Percentiles rank a stretch among this genome's conserved stretches.
Evolutionary conservation across 2,329 filamentous ascomycete species (phyloP).

Genomic region (Fusarium tanahbumbuense): DNA sequence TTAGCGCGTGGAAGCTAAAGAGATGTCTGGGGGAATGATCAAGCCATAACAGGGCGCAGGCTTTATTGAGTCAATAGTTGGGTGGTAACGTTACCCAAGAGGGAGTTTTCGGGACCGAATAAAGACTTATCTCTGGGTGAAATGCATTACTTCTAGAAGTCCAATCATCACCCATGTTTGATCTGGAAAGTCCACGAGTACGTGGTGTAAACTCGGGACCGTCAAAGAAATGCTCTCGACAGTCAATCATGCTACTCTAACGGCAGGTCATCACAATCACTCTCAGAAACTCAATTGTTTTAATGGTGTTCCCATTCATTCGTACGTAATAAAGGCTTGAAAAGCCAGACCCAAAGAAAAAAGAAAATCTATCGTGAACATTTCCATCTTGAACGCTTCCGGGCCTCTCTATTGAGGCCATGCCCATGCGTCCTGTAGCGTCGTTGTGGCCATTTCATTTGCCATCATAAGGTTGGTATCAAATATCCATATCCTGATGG

Average conservation of each 20-base stretch:
- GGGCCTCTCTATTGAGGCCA: conserved; percentile 47
- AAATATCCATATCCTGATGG: conserved; percentile 45
- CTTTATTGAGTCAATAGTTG: not conserved
- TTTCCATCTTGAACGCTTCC: conserved; percentile 46
- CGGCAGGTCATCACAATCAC: not conserved
- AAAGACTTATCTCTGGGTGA: not conserved
- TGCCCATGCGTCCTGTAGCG: conserved; percentile 48
- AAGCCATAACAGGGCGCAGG: not conserved
- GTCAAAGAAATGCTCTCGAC: not conserved
- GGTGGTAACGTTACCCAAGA: not conserved
- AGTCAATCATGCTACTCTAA: not conserved
- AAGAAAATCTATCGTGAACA: conserved; percentile 52
- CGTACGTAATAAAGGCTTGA: conserved; percentile 44
- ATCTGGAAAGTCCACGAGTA: no score
- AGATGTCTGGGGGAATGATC: not conserved
- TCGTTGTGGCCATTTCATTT: conserved; percentile 39
- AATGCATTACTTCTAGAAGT: not conserved
- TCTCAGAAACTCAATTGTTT: not conserved
- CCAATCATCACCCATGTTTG: no score
- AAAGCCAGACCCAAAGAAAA: conserved; percentile 42
- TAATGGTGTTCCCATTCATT: conserved; percentile 37
- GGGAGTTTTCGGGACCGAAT: not conserved
- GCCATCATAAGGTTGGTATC: conserved; percentile 38
- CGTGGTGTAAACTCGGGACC: no score
- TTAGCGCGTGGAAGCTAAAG: not conserved